Evolutionary conservation across 2,329 filamentous ascomycete species (phyloP), one percentile per base, ranked within the genome.

Genomic region (Fusarium circinatum): DNA sequence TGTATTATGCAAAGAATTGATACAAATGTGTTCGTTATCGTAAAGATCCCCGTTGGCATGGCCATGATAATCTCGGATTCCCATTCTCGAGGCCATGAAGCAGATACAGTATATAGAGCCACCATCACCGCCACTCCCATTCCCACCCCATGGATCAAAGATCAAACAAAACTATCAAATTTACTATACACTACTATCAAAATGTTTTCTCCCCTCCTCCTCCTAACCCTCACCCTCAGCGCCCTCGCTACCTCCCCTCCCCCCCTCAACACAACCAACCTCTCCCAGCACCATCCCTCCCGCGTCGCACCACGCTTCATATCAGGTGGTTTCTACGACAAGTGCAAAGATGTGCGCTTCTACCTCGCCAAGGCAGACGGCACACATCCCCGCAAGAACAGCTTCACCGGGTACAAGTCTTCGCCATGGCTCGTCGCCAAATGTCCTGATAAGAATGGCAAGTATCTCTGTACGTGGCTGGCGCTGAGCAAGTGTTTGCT

Each of bases 311-410:
- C 49, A 18, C 67, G 71, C 9, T 58, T 60, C 12, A 62, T 51
- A 14, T 42, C 51, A 3, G 71, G 68, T 4, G 71, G 73, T 1
- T 76, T 67, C 41, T 57, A 65, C 47, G 58, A 64, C 26, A 61
- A 52, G 18, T 77, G 75, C 44, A 59, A 57, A 24, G 72, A 75
- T 22, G 45, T 75, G 1, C 61, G 67, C n/a, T 73, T 62, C 62
- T 73, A 73, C 45, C 54, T 76, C 51, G 42, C 55, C 28, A 64
- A 71, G 7, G 51, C 17, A 36, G 56, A 62, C 13, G 73, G 77
- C 34, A 62, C 55, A 32, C 49, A 68, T 22, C 42, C 70, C 13
- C 36, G 45, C 12, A 49, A 62, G 44, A 30, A 26, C 54, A 22
- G 54, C 20, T 26, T 47, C 24, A 47, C 59, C 3, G 70, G 64